These are phyloP conservation scores for Aureobasidium lini DNA, from an alignment of 2,329 filamentous ascomycete genomes.

Conservation along the genomic window DNA sequence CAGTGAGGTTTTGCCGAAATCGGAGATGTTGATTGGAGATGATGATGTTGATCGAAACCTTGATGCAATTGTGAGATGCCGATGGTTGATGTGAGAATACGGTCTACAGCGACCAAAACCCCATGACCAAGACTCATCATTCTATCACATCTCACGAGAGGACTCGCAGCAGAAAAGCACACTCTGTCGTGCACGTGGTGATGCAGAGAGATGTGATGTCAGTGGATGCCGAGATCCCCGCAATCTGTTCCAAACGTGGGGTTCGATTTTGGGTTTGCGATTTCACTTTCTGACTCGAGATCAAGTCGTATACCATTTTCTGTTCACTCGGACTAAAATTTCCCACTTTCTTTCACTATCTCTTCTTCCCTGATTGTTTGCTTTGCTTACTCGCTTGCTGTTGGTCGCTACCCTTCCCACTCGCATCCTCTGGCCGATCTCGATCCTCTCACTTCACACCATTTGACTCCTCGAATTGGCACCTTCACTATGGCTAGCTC, in stretches of 20 bases:
- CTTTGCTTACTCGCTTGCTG: neutral
- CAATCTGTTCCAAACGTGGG: neutral
- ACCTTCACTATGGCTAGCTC: neutral
- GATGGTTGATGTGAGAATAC: no score
- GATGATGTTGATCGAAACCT: neutral
- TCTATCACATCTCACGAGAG: neutral
- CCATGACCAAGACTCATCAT: neutral
- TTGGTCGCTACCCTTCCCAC: neutral
- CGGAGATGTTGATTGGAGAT: neutral
- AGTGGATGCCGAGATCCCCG: neutral
- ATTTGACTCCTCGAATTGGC: neutral
- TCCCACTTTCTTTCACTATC: neutral
- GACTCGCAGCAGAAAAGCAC: neutral
- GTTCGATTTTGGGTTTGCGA: neutral
- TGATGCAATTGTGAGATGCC: no score
- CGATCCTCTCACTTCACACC: neutral
- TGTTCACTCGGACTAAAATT: neutral
- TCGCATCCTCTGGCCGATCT: neutral
- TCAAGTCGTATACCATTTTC: neutral
- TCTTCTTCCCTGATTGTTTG: neutral
- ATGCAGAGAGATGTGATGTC: conserved; percentile 5
- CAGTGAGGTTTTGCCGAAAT: neutral
- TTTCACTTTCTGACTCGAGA: neutral
- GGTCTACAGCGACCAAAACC: neutral
- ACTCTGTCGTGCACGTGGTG: no score